Evolutionary conservation across 306 rosid genomes (phyloP).

Genomic region (Vachellia pachyceras): DNA sequence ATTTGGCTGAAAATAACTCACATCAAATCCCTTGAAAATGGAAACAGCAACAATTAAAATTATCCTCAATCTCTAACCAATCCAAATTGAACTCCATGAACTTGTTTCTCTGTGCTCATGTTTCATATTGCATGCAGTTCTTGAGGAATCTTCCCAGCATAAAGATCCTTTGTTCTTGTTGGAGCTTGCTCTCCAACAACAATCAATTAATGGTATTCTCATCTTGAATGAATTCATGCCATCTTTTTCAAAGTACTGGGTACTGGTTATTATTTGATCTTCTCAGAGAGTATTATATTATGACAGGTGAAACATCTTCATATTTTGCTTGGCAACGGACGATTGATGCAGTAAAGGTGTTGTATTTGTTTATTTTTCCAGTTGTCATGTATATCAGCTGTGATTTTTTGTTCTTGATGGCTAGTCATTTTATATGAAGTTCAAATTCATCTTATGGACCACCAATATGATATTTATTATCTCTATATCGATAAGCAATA

Average conservation of each 20-base stretch:
- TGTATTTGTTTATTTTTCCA: constrained; percentile 32
- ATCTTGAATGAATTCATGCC: constrained; percentile 17
- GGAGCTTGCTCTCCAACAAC: constrained; percentile 59
- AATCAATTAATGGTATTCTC: constrained; percentile 52
- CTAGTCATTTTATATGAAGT: constrained; percentile 10
- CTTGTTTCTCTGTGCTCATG: constrained; percentile 31
- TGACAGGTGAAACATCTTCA: constrained; percentile 61
- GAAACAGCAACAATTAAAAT: not conserved
- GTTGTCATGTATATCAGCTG: constrained; percentile 20
- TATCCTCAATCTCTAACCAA: constrained; percentile 7
- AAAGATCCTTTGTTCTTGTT: constrained; percentile 73
- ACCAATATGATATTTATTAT: constrained; percentile 25
- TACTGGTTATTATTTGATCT: constrained; percentile 18
- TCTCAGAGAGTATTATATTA: constrained; percentile 23
- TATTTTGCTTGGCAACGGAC: constrained; percentile 68
- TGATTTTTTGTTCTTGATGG: constrained; percentile 5
- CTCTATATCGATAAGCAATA: not conserved
- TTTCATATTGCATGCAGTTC: constrained; percentile 53
- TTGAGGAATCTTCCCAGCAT: constrained; percentile 66
- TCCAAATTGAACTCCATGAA: constrained; percentile 5
- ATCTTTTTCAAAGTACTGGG: not conserved
- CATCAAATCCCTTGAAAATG: not conserved
- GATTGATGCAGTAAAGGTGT: constrained; percentile 76
- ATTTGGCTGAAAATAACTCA: constrained; percentile 18
- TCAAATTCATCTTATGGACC: not conserved